These are phyloP conservation scores for Pythium brachiatum DNA, from an alignment of 352 stramenopile species.

Conservation along the genomic window DNA sequence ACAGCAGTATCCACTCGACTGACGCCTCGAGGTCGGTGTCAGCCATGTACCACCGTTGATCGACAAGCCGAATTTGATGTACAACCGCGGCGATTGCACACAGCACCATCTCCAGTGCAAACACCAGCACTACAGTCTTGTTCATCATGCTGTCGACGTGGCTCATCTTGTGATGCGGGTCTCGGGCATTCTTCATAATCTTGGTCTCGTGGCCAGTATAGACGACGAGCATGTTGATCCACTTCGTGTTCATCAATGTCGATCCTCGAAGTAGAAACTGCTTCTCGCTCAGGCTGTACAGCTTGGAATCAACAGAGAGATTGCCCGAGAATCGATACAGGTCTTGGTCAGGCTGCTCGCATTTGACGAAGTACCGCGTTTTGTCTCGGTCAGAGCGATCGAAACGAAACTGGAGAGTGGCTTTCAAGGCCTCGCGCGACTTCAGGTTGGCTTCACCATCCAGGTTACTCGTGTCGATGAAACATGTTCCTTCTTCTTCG, in stretches of 20 bases:
- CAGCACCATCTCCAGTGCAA: slow-evolving; percentile 66
- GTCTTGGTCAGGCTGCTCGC: slow-evolving; percentile 72
- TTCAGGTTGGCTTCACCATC: slow-evolving; percentile 83
- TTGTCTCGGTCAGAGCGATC: slow-evolving; percentile 32
- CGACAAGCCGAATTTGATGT: slow-evolving; percentile 27
- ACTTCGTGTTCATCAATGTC: slow-evolving; percentile 82
- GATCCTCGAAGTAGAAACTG: slow-evolving; percentile 73
- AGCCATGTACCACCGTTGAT: slow-evolving; percentile 23
- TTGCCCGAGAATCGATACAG: slow-evolving; percentile 79
- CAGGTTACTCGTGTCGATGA: slow-evolving; percentile 82
- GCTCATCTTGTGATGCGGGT: slow-evolving; percentile 81
- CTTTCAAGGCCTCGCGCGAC: slow-evolving; percentile 43
- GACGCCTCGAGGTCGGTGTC: not conserved
- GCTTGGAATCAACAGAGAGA: slow-evolving; percentile 53
- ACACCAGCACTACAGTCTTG: slow-evolving; percentile 71
- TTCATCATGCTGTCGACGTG: slow-evolving; percentile 81
- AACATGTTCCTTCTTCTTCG: slow-evolving; percentile 79
- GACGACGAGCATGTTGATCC: slow-evolving; percentile 62
- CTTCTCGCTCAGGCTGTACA: slow-evolving; percentile 69
- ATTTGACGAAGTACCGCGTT: slow-evolving; percentile 64
- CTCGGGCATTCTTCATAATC: slow-evolving; percentile 86
- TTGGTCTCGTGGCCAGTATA: slow-evolving; percentile 90
- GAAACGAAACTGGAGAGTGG: slow-evolving; percentile 39
- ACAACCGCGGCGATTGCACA: slow-evolving; percentile 52
- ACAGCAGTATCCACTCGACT: slow-evolving; percentile 51